Percentiles rank a stretch among this genome's conserved stretches.
phyloP scores from a whole-genome alignment of 352 stramenopile species.

The Globisporangium paroecandrum region DNA sequence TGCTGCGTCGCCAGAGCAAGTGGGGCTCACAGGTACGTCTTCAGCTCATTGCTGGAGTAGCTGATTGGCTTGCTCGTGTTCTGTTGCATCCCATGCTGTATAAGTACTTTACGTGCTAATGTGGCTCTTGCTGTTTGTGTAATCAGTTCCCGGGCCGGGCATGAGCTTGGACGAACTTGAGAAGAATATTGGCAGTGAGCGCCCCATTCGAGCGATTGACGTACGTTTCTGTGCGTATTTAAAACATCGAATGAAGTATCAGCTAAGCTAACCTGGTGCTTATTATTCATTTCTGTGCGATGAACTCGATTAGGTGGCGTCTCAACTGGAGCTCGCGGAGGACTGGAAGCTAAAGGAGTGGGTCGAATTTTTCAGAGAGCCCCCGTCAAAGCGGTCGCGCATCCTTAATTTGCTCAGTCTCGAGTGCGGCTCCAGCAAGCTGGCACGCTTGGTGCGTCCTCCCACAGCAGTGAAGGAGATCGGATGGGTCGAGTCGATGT shows the following conservation, averaged over 20 bases:
- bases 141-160: slow-evolving; percentile 6
- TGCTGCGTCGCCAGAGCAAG: slow-evolving; percentile 19
- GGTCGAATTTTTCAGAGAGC: slow-evolving; percentile 32
- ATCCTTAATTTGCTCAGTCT: slow-evolving; percentile 39
- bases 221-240: slow-evolving; percentile 16
- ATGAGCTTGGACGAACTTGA: slow-evolving; percentile 25
- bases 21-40: slow-evolving; percentile 24
- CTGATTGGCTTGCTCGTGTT: not conserved
- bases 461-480: slow-evolving; percentile 37
- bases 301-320: slow-evolving; percentile 19
- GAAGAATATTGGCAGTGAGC: slow-evolving; percentile 26
- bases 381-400: slow-evolving; percentile 15
- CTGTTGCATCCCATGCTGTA: not conserved
- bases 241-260: not conserved
- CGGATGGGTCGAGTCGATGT: slow-evolving; percentile 41
- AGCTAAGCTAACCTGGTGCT: not conserved
- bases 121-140: not conserved
- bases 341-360: slow-evolving; percentile 33
- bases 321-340: slow-evolving; percentile 30
- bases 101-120: not conserved
- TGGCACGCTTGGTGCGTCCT: slow-evolving; percentile 24
- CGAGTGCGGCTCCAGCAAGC: slow-evolving; percentile 33
- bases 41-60: not conserved
- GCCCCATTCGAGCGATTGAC: slow-evolving; percentile 30
- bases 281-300: not conserved